Base-by-base conservation (phyloP, 2,329 filamentous ascomycete genomes). In the Cercospora zeae-maydis region DNA sequence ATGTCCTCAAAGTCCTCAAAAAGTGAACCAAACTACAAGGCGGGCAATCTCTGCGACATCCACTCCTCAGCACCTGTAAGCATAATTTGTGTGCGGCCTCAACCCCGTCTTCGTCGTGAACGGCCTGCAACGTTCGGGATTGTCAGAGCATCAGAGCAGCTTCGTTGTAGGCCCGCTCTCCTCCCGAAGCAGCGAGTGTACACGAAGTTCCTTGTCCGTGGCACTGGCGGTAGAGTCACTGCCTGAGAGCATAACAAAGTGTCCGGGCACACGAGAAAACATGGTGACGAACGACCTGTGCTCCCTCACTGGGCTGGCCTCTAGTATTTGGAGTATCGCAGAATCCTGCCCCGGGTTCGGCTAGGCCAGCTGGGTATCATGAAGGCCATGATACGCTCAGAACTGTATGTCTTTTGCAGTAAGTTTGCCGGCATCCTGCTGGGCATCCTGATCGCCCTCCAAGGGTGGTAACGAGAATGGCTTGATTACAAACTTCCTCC, bases 391-490 rank as follows among this genome's bases (percentile, higher is more conserved):
- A 16, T 53, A 3, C 10, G 36, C 19, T 62, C 73, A 92, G 72
- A 96, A 96, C 57, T 95, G 90, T 55, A 96, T 83, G 67, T 89
- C 87, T 61, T 91, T 91, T 57, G 82, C 83, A 2, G 83, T 81
- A 67, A 83, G 83, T 65, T 76, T 77, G 55, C 73, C 75, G 62
- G 63, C 76, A 11, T 78, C 79, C 63, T 82, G 80, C 72, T 87
- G 85, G 13, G 82, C 85, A 70, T 86, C 85, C 47, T 78, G 84
- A 67, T 92, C 91, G 1, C 89, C 91, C 59, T 92, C 90, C 42
- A 93, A 81, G 0, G 95, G 95, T 27, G 95, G 95, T 47, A 99
- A 80, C 74, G 90, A 95, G 76, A 92, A 97, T 0, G 92, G 92
- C 71, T 88, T 90, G 67, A 99, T 92, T 39, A 91, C 84, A 68